Evolutionary conservation across 768 basidiomycete species (phyloP).

Genomic region (Mycena alexandri): DNA sequence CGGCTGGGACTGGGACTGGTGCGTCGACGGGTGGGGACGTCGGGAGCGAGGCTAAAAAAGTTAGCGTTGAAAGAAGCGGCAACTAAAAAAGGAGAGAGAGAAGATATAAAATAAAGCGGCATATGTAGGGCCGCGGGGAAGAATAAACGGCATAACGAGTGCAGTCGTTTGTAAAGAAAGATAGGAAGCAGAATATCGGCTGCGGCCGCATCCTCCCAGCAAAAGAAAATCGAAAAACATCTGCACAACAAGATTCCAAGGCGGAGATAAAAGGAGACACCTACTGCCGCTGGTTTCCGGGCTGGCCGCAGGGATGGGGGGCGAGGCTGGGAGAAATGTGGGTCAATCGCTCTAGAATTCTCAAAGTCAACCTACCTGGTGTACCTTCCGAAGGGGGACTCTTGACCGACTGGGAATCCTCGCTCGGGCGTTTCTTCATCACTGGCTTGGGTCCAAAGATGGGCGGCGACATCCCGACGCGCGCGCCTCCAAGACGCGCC

Average conservation of each 20-base stretch:
- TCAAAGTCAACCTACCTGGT: slow-evolving; percentile 8
- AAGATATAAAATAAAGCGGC: neutral
- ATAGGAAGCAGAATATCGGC: too few relatives aligned
- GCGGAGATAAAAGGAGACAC: neutral
- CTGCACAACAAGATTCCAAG: too few relatives aligned
- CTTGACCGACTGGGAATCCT: slow-evolving; percentile 48
- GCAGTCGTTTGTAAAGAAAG: too few relatives aligned
- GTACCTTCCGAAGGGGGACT: slow-evolving; percentile 32
- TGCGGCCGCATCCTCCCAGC: too few relatives aligned
- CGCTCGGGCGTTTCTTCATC: slow-evolving; percentile 41
- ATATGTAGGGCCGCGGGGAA: too few relatives aligned
- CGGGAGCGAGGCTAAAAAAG: neutral
- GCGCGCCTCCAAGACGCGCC: slow-evolving; percentile 91
- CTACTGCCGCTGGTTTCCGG: neutral
- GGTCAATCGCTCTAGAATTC: neutral
- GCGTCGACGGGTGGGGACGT: neutral
- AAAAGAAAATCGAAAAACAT: too few relatives aligned
- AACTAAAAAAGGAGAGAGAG: neutral
- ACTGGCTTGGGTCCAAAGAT: slow-evolving; percentile 66
- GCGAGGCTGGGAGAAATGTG: slow-evolving; percentile 20
- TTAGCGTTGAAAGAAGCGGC: neutral
- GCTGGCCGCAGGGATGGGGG: slow-evolving; percentile 20
- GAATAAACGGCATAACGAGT: too few relatives aligned
- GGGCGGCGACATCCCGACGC: slow-evolving; percentile 84
- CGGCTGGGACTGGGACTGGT: neutral